phyloP scores from a whole-genome alignment of 1,284 basidiomycete genomes.

The Mycena sp. region DNA sequence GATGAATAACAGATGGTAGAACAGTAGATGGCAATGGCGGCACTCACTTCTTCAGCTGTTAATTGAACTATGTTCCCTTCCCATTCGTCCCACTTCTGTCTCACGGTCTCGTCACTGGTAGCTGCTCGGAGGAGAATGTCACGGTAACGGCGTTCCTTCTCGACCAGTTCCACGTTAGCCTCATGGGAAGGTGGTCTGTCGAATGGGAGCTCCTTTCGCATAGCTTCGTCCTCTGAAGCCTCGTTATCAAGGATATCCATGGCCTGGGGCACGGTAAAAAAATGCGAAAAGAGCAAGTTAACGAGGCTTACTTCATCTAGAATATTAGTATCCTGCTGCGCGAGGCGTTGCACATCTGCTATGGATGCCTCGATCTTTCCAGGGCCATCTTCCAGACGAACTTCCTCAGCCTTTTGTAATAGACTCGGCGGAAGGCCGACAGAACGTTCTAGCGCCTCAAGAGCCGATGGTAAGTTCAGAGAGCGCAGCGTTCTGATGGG shows the following conservation, averaged over 20 bases:
- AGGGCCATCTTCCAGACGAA: constrained; percentile 82
- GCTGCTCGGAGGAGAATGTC: constrained; percentile 78
- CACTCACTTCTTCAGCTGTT: constrained; percentile 74
- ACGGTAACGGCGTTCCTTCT: constrained; percentile 78
- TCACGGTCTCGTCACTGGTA: constrained; percentile 79
- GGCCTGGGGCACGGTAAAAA: constrained; percentile 57
- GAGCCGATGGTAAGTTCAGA: constrained; percentile 84
- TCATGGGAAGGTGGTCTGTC: constrained; percentile 76
- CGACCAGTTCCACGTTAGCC: constrained; percentile 79
- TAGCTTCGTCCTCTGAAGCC: constrained; percentile 85
- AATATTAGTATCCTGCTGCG: constrained; percentile 67
- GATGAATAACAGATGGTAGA: not conserved
- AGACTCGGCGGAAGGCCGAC: constrained; percentile 91
- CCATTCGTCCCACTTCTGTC: constrained; percentile 90
- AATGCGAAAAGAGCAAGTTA: not conserved
- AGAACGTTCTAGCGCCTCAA: constrained; percentile 90
- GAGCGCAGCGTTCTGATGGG: constrained; percentile 68
- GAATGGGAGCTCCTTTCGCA: constrained; percentile 59
- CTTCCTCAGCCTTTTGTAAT: constrained; percentile 87
- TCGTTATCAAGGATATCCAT: constrained; percentile 91
- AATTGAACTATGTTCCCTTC: constrained; percentile 77
- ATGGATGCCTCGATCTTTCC: constrained; percentile 77
- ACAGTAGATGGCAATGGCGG: not conserved
- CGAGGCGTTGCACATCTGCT: constrained; percentile 77
- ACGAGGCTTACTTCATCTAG: constrained; percentile 75